phyloP scores from a whole-genome alignment of 441 rosid genomes.

The Pelargonium myrrhifolium region DNA sequence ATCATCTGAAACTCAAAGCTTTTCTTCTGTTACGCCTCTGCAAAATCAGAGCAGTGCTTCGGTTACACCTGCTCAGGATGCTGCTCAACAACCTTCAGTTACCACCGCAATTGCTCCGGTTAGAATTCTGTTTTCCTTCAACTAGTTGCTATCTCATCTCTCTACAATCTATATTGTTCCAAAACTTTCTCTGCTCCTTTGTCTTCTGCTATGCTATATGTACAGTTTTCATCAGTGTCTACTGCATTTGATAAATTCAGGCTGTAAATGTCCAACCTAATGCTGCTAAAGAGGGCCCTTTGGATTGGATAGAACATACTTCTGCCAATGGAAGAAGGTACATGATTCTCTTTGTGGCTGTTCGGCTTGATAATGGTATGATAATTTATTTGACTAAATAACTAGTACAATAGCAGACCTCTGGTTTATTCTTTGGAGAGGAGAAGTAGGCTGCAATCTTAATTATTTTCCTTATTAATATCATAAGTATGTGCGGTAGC shows the following conservation, averaged over 20 bases:
- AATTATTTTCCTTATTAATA: background rate
- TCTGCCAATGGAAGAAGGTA: constrained; percentile 79
- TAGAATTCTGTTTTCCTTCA: constrained; percentile 22
- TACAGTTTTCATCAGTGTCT: constrained; percentile 12
- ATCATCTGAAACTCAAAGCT: constrained; percentile 35
- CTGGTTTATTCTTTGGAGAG: background rate
- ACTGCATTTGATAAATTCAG: constrained; percentile 36
- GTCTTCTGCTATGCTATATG: constrained; percentile 11
- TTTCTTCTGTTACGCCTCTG: constrained; percentile 31
- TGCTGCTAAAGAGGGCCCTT: constrained; percentile 30
- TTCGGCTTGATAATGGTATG: constrained; percentile 10
- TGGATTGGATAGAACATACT: constrained; percentile 76
- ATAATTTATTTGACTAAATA: background rate
- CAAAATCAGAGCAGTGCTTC: constrained; percentile 10
- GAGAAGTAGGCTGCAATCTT: background rate
- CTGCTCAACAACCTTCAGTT: constrained; percentile 41
- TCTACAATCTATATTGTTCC: constrained; percentile 14
- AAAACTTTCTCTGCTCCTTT: constrained; percentile 11
- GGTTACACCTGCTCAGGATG: constrained; percentile 21
- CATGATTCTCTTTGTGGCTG: constrained; percentile 16
- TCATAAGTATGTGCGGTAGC: background rate
- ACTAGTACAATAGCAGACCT: background rate
- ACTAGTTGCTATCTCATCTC: constrained; percentile 6
- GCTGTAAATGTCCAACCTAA: constrained; percentile 35
- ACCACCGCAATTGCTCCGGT: constrained; percentile 33